Conservation (phyloP, 2,329 filamentous ascomycete genomes). For the Trichoderma sp. region DNA sequence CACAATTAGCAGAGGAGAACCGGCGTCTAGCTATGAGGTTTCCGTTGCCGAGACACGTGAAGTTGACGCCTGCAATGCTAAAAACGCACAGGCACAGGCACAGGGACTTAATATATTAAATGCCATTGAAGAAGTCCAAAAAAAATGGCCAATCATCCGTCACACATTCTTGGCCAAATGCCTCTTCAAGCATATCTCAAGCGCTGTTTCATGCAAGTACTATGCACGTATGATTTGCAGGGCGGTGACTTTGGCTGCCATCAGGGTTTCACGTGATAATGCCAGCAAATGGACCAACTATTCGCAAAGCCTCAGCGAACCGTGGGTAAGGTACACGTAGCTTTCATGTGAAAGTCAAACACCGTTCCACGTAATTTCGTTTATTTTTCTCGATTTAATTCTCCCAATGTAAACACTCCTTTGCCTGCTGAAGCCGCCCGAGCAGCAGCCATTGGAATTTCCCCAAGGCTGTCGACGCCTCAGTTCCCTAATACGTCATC, state of each 20-base stretch:
- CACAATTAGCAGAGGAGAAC: background rate
- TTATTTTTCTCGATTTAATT: background rate
- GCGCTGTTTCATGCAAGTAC: background rate
- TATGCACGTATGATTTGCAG: constrained; percentile 12
- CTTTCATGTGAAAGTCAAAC: constrained; percentile 18
- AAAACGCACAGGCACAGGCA: background rate
- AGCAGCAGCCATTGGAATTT: background rate
- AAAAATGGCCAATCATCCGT: background rate
- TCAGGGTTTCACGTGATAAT: constrained; percentile 4
- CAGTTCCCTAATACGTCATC: constrained; percentile 9
- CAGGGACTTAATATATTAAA: background rate
- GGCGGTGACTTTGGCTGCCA: constrained; percentile 6
- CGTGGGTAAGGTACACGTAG: constrained; percentile 3
- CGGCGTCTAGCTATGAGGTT: background rate
- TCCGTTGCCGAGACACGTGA: background rate
- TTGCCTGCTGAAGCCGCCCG: background rate
- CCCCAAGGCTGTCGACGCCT: background rate
- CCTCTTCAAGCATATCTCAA: background rate
- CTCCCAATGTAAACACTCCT: constrained; percentile 1
- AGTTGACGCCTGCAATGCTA: background rate
- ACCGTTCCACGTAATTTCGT: background rate
- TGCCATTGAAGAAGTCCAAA: background rate
- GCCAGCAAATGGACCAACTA: constrained; percentile 3
- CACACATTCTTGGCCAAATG: background rate
- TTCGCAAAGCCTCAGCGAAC: background rate